Conservation (phyloP, 257 asterid species). For the Echites panduratus region DNA sequence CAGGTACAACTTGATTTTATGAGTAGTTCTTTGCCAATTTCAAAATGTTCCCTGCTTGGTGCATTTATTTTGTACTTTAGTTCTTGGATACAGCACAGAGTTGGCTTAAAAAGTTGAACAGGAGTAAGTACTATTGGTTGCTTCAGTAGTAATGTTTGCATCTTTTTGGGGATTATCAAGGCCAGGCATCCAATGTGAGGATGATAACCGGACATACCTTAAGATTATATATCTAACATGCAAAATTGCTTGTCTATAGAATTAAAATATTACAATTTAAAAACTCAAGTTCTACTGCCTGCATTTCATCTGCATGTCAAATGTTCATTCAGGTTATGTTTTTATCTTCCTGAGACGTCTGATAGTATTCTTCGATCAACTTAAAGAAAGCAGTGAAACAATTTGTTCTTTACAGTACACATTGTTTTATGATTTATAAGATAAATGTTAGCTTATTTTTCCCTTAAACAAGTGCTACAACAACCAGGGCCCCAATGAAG, state of each 20-base stretch:
- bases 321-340: not conserved
- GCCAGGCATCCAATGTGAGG: not conserved
- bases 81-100: not conserved
- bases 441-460: not conserved
- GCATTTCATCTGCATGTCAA: not conserved
- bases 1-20: not conserved
- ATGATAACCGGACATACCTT: not conserved
- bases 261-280: not conserved
- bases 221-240: not conserved
- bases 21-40: not conserved
- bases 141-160: not conserved
- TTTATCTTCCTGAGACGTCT: not conserved
- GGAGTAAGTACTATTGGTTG: not conserved
- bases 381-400: not conserved
- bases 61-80: not conserved
- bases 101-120: not conserved
- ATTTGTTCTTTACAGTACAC: not conserved
- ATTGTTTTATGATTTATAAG: not conserved
- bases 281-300: not conserved
- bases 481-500: not conserved
- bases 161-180: not conserved
- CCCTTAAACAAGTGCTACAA: not conserved
- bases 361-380: not conserved
- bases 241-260: not conserved
- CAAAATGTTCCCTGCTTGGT: not conserved